phyloP scores from a whole-genome alignment of 2,329 filamentous ascomycete species.

The Diaporthe sp. region DNA sequence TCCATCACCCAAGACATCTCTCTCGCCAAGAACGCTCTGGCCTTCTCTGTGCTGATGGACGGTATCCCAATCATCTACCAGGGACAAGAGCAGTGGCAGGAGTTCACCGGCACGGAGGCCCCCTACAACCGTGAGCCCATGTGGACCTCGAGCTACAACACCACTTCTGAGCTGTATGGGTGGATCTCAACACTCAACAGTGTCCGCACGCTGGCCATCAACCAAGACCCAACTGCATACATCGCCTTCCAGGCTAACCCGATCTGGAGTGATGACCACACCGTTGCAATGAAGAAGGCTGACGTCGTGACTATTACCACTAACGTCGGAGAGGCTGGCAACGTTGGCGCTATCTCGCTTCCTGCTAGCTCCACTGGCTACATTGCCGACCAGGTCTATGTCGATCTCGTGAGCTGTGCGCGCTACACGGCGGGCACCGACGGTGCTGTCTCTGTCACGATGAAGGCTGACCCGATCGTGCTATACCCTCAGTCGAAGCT shows the following conservation, averaged over 20 bases:
- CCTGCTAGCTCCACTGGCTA: conserved; percentile 20
- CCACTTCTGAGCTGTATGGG: conserved; percentile 61
- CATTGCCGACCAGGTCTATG: conserved; percentile 2
- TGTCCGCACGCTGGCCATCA: conserved; percentile 47
- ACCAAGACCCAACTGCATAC: conserved; percentile 26
- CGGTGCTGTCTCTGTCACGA: conserved; percentile 3
- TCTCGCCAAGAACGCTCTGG: conserved; percentile 26
- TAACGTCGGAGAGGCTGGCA: conserved; percentile 18
- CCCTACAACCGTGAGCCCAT: conserved; percentile 69
- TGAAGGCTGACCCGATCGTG: conserved; percentile 20
- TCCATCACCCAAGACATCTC: conserved; percentile 1
- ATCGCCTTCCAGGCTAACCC: conserved; percentile 18
- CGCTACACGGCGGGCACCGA: conserved; percentile 8
- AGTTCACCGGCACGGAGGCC: conserved; percentile 55
- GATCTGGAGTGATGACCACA: conserved; percentile 24
- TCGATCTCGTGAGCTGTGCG: conserved; percentile 21
- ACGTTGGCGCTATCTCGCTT: not conserved
- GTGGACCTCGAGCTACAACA: conserved; percentile 67
- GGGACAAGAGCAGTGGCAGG: conserved; percentile 74
- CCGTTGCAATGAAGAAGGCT: conserved; percentile 26
- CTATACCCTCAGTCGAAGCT: conserved; percentile 8
- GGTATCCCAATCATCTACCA: conserved; percentile 76
- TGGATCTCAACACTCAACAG: conserved; percentile 54
- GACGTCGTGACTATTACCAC: conserved; percentile 7
- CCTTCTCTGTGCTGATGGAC: conserved; percentile 47